Percentiles rank a stretch among this genome's conserved stretches.
These are phyloP conservation scores for Yamadazyma olivae DNA, from an alignment of 805 yeast species.

Conservation along the genomic window DNA sequence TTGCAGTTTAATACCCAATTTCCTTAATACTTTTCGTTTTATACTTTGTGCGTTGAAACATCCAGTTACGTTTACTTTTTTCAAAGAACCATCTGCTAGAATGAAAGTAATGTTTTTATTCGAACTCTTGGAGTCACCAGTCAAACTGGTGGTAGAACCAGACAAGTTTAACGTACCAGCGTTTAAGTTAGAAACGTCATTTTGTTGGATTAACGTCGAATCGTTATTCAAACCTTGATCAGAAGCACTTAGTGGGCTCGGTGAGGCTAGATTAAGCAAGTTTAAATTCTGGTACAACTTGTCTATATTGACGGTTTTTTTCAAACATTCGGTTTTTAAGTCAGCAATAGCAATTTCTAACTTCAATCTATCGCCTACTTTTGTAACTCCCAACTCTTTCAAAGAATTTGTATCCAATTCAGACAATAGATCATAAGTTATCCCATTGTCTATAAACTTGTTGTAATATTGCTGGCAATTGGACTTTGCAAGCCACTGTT, in stretches of 20 bases:
- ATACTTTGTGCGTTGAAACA: slow-evolving; percentile 80
- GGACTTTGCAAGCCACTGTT: slow-evolving; percentile 34
- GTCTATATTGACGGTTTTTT: slow-evolving; percentile 20
- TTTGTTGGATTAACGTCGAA: slow-evolving; percentile 10
- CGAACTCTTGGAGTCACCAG: slow-evolving; percentile 16
- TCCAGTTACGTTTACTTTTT: slow-evolving; percentile 67
- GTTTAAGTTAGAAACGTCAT: slow-evolving; percentile 4
- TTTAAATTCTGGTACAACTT: slow-evolving; percentile 19
- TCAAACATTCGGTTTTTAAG: slow-evolving; percentile 34
- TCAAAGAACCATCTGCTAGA: slow-evolving; percentile 68
- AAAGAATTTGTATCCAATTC: slow-evolving; percentile 64
- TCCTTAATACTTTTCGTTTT: slow-evolving; percentile 63
- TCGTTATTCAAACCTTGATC: slow-evolving; percentile 9
- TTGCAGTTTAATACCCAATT: slow-evolving; percentile 45
- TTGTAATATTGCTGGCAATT: slow-evolving; percentile 32
- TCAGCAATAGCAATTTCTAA: slow-evolving; percentile 56
- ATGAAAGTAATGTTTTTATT: slow-evolving; percentile 59
- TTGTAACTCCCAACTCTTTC: slow-evolving; percentile 67
- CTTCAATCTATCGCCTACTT: slow-evolving; percentile 80
- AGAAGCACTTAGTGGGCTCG: slow-evolving; percentile 6
- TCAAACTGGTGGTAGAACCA: slow-evolving; percentile 1
- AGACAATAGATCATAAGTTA: slow-evolving; percentile 53
- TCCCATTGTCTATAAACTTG: slow-evolving; percentile 45
- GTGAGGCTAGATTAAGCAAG: slow-evolving; percentile 7
- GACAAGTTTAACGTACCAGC: slow-evolving; percentile 8